Evolutionary conservation across 257 asterid species (phyloP), one percentile per base, ranked within the genome.

Genomic region (Orobanche coerulescens): DNA sequence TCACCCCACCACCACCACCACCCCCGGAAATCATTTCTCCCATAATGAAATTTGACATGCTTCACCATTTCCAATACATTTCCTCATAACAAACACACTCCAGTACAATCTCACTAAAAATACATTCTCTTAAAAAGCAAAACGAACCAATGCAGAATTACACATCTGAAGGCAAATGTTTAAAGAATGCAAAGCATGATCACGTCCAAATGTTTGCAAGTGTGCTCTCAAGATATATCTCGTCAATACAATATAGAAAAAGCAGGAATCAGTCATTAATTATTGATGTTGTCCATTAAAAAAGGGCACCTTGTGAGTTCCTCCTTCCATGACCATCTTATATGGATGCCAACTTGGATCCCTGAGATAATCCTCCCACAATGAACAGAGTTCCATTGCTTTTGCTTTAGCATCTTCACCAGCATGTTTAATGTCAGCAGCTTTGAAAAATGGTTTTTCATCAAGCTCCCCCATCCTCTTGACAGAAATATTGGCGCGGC

Each of bases 281-380:
- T 24, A 14, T 10, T n/a, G 18, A 48, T 13, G 52, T 36, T 48
- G 53, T 34, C 10, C 10, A 43, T 42, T 42, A 57, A 61, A 71
- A n/a, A 63, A 30, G 60, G 66, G 42, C 75, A 88, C 96, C 96
- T 83, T 66, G 4, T 57, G 66, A 9, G 71, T 59, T 24, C 44
- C 93, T 62, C 84, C 96, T 40, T 28, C 73, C 65, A n/a, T 51
- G 71, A 83, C 71, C 64, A 83, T 37, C 71, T 81, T 85, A 57
- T 74, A 85, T 5, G 96, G 96, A 70, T 88, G 84, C 96, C 96
- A 88, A 67, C 50, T 73, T 67, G 95, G 77, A 78, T 88, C 95
- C 74, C 90, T 73, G 44, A 85, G 82, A 73, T 73, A 8, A 56
- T 78, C 82, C 11, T 88, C 93, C 94, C 94, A 88, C 58, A 67